Conservation (phyloP, 1,139 yeast species). For the Scheffersomyces titani region DNA sequence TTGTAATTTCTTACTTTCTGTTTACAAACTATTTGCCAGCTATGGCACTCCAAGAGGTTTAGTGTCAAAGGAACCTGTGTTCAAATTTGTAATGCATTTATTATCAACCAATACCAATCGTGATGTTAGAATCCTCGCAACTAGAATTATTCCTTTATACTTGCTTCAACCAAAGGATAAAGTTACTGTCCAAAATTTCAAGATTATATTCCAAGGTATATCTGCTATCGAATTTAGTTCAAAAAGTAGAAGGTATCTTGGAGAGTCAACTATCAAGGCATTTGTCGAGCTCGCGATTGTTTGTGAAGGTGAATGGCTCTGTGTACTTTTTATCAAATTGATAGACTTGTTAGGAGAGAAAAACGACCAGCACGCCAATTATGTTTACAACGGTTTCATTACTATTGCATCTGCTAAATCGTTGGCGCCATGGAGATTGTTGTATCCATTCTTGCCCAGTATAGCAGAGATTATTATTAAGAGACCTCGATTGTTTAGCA, state of each 20-base stretch:
- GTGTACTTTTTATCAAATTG: slow-evolving; percentile 58
- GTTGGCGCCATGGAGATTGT: slow-evolving; percentile 65
- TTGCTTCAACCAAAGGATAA: slow-evolving; percentile 37
- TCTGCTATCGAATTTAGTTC: slow-evolving; percentile 36
- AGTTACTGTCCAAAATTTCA: slow-evolving; percentile 36
- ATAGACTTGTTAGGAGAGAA: slow-evolving; percentile 60
- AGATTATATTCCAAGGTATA: slow-evolving; percentile 33
- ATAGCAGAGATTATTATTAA: slow-evolving; percentile 69
- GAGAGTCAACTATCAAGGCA: slow-evolving; percentile 63
- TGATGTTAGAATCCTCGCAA: slow-evolving; percentile 52
- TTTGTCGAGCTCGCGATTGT: slow-evolving; percentile 63
- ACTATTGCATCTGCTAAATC: slow-evolving; percentile 46
- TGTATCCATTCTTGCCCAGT: slow-evolving; percentile 78
- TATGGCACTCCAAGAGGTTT: slow-evolving; percentile 12
- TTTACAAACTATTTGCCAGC: slow-evolving; percentile 53
- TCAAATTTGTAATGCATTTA: slow-evolving; percentile 22
- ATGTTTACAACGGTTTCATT: slow-evolving; percentile 60
- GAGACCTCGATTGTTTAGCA: slow-evolving; percentile 56
- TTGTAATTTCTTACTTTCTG: slow-evolving; percentile 44
- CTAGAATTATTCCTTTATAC: slow-evolving; percentile 49
- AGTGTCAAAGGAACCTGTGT: slow-evolving; percentile 19
- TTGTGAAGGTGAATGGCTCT: slow-evolving; percentile 63
- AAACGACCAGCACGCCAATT: slow-evolving; percentile 62
- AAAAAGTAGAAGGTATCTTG: slow-evolving; percentile 37
- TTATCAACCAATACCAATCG: slow-evolving; percentile 38